Conservation (phyloP, 305 asterid genomes). For the Fraxinus greggii region DNA sequence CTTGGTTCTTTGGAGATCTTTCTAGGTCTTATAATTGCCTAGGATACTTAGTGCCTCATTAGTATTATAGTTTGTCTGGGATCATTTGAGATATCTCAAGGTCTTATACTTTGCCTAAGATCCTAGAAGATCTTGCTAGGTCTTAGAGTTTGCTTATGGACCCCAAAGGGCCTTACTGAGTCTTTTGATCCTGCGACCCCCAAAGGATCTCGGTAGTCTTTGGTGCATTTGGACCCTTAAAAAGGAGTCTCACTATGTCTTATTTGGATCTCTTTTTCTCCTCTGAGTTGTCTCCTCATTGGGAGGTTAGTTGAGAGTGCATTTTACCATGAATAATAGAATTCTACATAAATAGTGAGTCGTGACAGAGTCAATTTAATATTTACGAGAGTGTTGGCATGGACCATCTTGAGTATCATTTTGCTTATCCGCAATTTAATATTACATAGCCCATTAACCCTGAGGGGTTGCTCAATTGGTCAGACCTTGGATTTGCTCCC, state of each 20-base stretch:
- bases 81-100: too few species aligned
- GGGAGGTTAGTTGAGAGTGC: not conserved
- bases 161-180: not conserved
- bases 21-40: not conserved
- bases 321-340: not conserved
- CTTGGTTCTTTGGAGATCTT: not conserved
- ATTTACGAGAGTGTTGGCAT: not conserved
- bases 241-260: not conserved
- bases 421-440: not conserved
- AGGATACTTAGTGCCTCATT: too few species aligned
- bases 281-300: not conserved
- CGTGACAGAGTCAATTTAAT: not conserved
- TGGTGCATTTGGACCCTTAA: too few species aligned
- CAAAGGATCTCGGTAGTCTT: too few species aligned
- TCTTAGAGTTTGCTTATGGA: not conserved
- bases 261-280: not conserved
- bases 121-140: too few species aligned
- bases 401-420: not conserved
- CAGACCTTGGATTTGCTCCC: too few species aligned
- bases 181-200: too few species aligned
- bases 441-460: too few species aligned
- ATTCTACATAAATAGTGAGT: not conserved
- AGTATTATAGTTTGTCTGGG: too few species aligned
- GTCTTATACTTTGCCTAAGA: too few species aligned
- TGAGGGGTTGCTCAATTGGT: too few species aligned